Evolutionary conservation across 176 grass and related monocot genomes (phyloP).

Genomic region (Zizania latifolia): DNA sequence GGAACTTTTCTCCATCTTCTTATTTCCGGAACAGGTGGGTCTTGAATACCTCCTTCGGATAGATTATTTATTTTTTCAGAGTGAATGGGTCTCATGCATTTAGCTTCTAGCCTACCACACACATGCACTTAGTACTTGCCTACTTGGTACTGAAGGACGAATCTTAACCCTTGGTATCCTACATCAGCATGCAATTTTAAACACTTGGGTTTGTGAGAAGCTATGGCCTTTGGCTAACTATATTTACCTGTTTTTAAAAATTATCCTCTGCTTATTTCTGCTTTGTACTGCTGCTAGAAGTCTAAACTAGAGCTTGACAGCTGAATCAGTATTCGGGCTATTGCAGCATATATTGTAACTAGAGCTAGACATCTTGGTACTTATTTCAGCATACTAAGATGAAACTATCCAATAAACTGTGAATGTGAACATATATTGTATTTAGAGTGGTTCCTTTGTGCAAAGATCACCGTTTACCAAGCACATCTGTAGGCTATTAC

Average conservation of each 20-base stretch:
- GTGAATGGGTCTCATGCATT: neutral
- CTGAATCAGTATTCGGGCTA: neutral
- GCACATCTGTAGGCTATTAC: neutral
- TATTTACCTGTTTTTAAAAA: neutral
- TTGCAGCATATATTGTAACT: too few species aligned
- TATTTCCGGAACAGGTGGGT: conserved; percentile 77
- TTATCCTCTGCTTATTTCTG: neutral
- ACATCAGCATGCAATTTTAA: neutral
- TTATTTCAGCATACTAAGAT: conserved; percentile 3
- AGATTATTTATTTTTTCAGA: neutral
- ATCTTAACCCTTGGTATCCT: neutral
- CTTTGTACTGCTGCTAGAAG: neutral
- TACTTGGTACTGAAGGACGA: neutral
- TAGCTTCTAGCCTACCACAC: neutral
- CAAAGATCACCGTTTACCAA: neutral
- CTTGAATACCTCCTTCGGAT: conserved; percentile 13
- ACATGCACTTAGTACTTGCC: neutral
- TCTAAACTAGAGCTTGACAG: neutral
- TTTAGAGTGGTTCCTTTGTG: conserved; percentile 6
- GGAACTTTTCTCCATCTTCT: conserved; percentile 83
- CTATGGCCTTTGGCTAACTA: neutral
- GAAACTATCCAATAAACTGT: neutral
- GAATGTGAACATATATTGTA: neutral
- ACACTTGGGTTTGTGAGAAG: neutral
- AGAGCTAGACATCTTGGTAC: neutral